Base-by-base conservation (phyloP, 306 rosid species). In the Parietaria judaica region DNA sequence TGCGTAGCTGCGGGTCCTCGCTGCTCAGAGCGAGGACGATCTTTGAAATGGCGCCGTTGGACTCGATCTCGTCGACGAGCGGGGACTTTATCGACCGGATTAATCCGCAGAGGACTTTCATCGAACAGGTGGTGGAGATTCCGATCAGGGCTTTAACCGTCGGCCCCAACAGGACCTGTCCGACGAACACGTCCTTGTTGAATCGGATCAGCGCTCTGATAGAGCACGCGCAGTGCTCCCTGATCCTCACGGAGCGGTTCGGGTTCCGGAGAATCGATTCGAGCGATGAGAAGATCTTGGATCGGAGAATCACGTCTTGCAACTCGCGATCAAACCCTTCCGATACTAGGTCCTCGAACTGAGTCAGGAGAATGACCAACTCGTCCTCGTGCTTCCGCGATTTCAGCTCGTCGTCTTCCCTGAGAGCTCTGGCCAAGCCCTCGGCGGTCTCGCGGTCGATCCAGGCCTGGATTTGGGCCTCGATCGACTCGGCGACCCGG, bases 131-230 rank as follows among this genome's bases (percentile, higher is more conserved):
- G 0, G 96, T 80, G 13, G 72, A 75, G 75, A 86, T 86, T 36
- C 73, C 56, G 0, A 84, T 23, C 37, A 92, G 54, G 0, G 90
- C 88, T 0, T 66, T 63, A 10, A 66, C 63, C 0, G 90, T 84
- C 3, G 80, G 86, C 10, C 86, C 84, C 84, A 88, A 80, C 3
- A 82, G 52, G 4, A 88, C 90, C 61, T 86, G 80, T 1, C 96
- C 98, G 7, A 86, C 95, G 69, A 92, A 92, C 1, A 92, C 96
- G 56, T 92, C 96, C 65, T 86, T 92, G 70, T 92, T 92, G 85
- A 92, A 88, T 34, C 68, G 52, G 14, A 86, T 86, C 83, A 84
- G 53, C 45, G 80, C 90, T 0, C 74, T 78, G 0, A 86, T 66
- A 0, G 72, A 80, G 0, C 51, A 36, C 3, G 87, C 96, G 1